A percentile compares a stretch with the other conserved stretches of the same genome.
These are phyloP conservation scores for Aspergillus panamensis DNA, from an alignment of 495 filamentous ascomycete genomes.

Conservation along the genomic window DNA sequence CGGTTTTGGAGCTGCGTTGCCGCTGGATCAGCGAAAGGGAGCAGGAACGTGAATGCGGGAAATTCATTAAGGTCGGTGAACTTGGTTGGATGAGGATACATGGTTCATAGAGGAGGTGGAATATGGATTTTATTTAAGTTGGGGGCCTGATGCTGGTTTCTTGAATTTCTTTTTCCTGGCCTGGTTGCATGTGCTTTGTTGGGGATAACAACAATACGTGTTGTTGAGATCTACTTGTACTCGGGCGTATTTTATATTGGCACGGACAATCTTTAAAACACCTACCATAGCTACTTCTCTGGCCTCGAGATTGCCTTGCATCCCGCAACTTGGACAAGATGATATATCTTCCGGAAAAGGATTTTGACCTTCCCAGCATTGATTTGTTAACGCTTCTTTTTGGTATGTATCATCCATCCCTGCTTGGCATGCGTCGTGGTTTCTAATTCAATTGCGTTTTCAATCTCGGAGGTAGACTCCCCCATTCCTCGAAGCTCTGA, in stretches of 20 bases:
- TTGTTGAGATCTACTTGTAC: too few species aligned
- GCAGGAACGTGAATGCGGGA: background rate
- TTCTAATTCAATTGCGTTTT: background rate
- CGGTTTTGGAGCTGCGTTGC: constrained; percentile 6
- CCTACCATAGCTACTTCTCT: background rate
- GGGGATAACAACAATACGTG: background rate
- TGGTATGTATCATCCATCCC: background rate
- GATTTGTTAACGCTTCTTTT: constrained; percentile 17
- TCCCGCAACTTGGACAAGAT: constrained; percentile 5
- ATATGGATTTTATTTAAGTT: background rate
- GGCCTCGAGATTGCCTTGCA: background rate
- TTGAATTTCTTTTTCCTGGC: background rate
- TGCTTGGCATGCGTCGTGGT: too few species aligned
- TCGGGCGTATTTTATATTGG: too few species aligned
- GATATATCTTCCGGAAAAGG: constrained; percentile 19
- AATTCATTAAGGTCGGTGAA: background rate
- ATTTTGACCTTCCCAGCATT: constrained; percentile 17
- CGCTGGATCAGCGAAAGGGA: constrained; percentile 2
- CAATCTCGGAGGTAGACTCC: constrained; percentile 7
- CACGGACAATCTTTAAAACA: too few species aligned
- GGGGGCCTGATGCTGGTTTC: background rate
- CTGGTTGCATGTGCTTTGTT: background rate
- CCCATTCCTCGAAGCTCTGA: constrained; percentile 36
- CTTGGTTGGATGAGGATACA: background rate
- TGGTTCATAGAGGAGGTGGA: background rate